phyloP scores from a whole-genome alignment of 2,329 filamentous ascomycete genomes.

The Botrytis pseudocinerea region DNA sequence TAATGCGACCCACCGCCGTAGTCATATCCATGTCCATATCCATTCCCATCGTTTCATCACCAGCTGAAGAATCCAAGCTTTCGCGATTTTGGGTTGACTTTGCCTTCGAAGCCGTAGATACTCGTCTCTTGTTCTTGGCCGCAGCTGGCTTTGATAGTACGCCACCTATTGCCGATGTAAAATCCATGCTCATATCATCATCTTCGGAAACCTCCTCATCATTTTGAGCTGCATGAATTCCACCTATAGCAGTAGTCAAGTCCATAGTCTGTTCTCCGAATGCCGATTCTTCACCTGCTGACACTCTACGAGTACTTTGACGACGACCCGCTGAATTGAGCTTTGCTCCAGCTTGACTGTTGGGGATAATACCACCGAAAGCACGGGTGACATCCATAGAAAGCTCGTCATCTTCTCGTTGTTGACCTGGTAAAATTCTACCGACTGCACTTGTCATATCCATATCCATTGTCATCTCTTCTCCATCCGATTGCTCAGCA shows the following conservation, averaged over 20 bases:
- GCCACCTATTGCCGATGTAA: conserved; percentile 65
- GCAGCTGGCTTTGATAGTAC: conserved; percentile 46
- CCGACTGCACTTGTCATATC: conserved; percentile 58
- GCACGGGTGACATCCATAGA: conserved; percentile 93
- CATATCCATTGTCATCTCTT: conserved; percentile 57
- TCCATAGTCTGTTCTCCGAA: conserved; percentile 51
- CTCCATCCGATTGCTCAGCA: conserved; percentile 36
- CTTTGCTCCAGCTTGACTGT: conserved; percentile 35
- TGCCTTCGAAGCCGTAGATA: conserved; percentile 28
- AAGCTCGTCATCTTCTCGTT: conserved; percentile 53
- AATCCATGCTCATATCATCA: conserved; percentile 78
- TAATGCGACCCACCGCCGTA: conserved; percentile 50
- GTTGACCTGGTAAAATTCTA: conserved; percentile 46
- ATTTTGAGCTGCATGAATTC: conserved; percentile 46
- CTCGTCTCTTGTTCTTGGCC: conserved; percentile 38
- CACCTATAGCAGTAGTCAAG: conserved; percentile 56
- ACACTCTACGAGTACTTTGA: conserved; percentile 43
- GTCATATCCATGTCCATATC: conserved; percentile 40
- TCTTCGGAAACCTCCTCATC: conserved; percentile 46
- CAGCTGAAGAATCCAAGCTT: conserved; percentile 31
- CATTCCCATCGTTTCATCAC: conserved; percentile 40
- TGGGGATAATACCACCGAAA: conserved; percentile 71
- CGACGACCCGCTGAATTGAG: conserved; percentile 38
- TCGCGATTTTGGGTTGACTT: conserved; percentile 42
- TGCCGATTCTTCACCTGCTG: conserved; percentile 37